phyloP scores from a whole-genome alignment of 2,329 filamentous ascomycete genomes.

The Xylariaceae sp. region DNA sequence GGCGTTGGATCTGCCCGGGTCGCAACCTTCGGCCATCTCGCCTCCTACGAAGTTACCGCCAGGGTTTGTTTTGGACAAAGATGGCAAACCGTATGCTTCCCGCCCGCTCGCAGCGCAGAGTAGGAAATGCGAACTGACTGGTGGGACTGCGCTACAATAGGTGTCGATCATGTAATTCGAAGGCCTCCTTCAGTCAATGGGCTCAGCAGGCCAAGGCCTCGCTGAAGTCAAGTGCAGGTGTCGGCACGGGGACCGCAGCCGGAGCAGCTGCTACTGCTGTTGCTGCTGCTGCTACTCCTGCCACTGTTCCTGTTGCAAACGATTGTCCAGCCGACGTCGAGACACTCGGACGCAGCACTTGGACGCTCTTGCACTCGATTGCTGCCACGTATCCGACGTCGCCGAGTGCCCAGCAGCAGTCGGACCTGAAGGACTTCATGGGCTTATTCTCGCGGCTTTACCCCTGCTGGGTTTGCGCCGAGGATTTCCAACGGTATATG shows the following conservation, averaged over 20 bases:
- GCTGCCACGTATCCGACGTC: constrained; percentile 75
- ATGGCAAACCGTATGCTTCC: constrained; percentile 74
- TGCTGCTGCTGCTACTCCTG: constrained; percentile 30
- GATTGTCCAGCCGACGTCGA: constrained; percentile 93
- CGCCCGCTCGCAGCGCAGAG: neutral
- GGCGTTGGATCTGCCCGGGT: constrained; percentile 34
- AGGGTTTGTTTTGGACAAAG: constrained; percentile 69
- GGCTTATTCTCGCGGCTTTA: constrained; percentile 78
- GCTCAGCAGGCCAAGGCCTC: constrained; percentile 46
- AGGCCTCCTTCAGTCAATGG: constrained; percentile 56
- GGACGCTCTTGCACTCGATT: constrained; percentile 90
- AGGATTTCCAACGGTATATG: constrained; percentile 85
- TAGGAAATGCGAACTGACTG: constrained; percentile 2
- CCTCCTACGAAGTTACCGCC: constrained; percentile 56
- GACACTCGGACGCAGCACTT: constrained; percentile 76
- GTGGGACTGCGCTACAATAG: constrained; percentile 37
- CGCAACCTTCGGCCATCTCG: constrained; percentile 19
- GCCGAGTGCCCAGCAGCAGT: constrained; percentile 64
- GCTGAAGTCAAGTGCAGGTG: constrained; percentile 32
- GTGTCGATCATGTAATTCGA: constrained; percentile 66
- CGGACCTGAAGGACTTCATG: constrained; percentile 73
- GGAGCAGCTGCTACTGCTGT: constrained; percentile 31
- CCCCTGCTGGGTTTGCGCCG: constrained; percentile 91
- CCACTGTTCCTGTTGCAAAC: constrained; percentile 35
- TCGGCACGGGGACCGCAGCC: constrained; percentile 29